These are phyloP conservation scores for Aspergillus amoenus DNA, from an alignment of 2,329 filamentous ascomycete genomes.

Conservation along the genomic window DNA sequence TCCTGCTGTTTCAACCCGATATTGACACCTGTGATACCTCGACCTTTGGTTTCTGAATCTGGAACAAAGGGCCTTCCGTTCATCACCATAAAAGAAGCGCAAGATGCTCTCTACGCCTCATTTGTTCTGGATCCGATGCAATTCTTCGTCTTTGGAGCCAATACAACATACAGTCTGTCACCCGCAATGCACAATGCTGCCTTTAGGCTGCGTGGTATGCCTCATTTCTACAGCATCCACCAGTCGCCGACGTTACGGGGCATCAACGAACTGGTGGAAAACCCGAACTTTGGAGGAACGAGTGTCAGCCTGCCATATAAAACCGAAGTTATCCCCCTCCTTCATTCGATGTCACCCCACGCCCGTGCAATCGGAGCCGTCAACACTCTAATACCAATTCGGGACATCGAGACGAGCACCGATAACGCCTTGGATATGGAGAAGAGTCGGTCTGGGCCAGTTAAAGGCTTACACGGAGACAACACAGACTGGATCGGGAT, in stretches of 20 bases:
- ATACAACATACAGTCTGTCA: constrained; percentile 70
- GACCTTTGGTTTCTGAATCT: constrained; percentile 45
- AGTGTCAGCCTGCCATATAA: constrained; percentile 74
- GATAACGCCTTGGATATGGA: constrained; percentile 58
- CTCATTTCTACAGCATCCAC: constrained; percentile 65
- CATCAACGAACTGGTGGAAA: constrained; percentile 63
- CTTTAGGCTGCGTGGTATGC: constrained; percentile 65
- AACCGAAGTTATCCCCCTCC: constrained; percentile 65
- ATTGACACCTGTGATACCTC: constrained; percentile 60
- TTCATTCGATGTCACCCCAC: constrained; percentile 68
- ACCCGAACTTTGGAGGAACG: constrained; percentile 69
- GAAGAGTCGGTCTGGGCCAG: constrained; percentile 63
- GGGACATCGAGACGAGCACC: constrained; percentile 54
- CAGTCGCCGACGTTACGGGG: constrained; percentile 63
- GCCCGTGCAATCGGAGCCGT: constrained; percentile 73
- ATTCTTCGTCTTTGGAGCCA: constrained; percentile 72
- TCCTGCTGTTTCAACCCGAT: constrained; percentile 68
- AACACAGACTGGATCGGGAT: constrained; percentile 84
- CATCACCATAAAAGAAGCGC: constrained; percentile 64
- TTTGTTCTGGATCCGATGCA: constrained; percentile 69
- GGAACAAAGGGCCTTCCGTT: constrained; percentile 47
- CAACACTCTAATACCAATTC: constrained; percentile 72
- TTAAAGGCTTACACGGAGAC: constrained; percentile 71
- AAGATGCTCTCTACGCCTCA: constrained; percentile 64
- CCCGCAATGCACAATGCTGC: constrained; percentile 77